A percentile compares a stretch with the other conserved stretches of the same genome.
These are phyloP conservation scores for Pseudohalonectria lignicola DNA, from an alignment of 2,329 filamentous ascomycete species.

Conservation along the genomic window DNA sequence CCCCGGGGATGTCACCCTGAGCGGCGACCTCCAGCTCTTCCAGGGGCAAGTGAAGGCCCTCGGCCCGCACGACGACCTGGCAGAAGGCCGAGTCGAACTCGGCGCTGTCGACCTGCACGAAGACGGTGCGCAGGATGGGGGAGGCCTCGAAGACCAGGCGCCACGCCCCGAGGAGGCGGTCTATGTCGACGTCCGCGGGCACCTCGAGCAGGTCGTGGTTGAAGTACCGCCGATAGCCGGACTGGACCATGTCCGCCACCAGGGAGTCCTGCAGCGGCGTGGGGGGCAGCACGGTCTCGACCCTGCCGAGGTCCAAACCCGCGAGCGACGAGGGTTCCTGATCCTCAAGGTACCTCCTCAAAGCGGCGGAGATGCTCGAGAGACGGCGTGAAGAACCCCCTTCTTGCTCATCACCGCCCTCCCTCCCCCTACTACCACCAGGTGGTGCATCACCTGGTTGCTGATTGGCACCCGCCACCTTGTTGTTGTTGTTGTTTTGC, in stretches of 20 bases:
- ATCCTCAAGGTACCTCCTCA: not conserved
- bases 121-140: slow-evolving; percentile 67
- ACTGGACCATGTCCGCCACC: slow-evolving; percentile 70
- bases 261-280: slow-evolving; percentile 84
- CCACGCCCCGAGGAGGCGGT: slow-evolving; percentile 51
- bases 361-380: not conserved
- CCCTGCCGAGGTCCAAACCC: not conserved
- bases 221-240: slow-evolving; percentile 67
- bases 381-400: no score
- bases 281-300: slow-evolving; percentile 57
- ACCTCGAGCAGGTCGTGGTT: slow-evolving; percentile 72
- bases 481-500: not conserved
- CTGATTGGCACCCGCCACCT: not conserved
- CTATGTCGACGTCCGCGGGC: slow-evolving; percentile 37
- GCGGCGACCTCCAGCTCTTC: slow-evolving; percentile 10
- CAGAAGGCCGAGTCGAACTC: slow-evolving; percentile 37
- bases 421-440: no score
- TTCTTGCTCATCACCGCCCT: not conserved
- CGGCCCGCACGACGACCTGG: slow-evolving; percentile 30
- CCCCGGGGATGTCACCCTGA: slow-evolving; percentile 19
- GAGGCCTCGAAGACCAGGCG: slow-evolving; percentile 42
- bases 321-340: not conserved
- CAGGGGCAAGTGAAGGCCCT: slow-evolving; percentile 10
- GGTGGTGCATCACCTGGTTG: no score
- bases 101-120: slow-evolving; percentile 54